Evolutionary conservation across 345 rosid species (phyloP).

Genomic region (Eucalyptus fibrosa): DNA sequence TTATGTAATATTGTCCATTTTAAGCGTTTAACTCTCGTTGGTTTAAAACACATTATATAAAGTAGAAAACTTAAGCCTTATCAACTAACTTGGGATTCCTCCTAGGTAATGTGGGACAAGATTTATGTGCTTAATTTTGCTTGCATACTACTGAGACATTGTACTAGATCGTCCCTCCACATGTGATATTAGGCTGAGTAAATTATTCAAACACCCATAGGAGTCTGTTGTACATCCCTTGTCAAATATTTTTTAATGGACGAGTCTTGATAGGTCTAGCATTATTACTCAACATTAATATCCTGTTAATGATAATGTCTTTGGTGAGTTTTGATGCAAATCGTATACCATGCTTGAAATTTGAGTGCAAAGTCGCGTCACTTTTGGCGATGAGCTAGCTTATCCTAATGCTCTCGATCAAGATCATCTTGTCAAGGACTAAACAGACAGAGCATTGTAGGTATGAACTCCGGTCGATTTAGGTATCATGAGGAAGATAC

Average conservation of each 20-base stretch:
- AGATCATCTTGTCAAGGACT: not conserved
- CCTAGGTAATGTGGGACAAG: no score
- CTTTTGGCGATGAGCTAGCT: not conserved
- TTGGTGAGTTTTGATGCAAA: not conserved
- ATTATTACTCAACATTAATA: not conserved
- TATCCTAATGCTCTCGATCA: not conserved
- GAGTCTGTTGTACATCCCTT: not conserved
- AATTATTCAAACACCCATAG: no score
- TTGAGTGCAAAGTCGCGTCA: not conserved
- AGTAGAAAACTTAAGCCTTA: no score
- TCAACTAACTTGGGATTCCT: no score
- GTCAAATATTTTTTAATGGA: not conserved
- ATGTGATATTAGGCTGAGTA: no score
- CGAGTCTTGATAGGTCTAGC: not conserved
- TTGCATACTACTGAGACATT: no score
- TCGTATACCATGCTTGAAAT: not conserved
- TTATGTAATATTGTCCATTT: no score
- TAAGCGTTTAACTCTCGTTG: rapidly evolving
- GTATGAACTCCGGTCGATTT: not conserved
- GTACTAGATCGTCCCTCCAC: no score
- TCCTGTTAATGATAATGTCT: not conserved
- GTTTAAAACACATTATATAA: no score
- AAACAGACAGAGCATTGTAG: not conserved
- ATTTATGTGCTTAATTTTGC: no score
- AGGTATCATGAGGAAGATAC: not conserved